These are phyloP conservation scores for Chlamydomonas schloesseri DNA, from an alignment of 139 green algal genomes.

Conservation along the genomic window DNA sequence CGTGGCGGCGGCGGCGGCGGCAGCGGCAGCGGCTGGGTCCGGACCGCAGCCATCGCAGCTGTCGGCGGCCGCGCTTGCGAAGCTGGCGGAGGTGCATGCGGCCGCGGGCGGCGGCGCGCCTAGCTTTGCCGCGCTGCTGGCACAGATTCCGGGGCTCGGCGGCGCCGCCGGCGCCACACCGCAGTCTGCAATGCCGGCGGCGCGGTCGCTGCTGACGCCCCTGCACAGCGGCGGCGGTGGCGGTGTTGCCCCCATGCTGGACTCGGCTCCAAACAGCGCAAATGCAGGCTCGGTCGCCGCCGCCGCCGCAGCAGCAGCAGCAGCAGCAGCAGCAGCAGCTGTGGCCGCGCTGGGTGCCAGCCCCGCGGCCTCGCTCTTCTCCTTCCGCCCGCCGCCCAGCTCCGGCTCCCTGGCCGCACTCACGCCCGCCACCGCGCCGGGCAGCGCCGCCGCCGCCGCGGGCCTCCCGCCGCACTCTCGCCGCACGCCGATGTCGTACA, in stretches of 20 bases:
- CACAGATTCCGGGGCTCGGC: conserved; percentile 23
- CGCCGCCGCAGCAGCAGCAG: conserved; percentile 8
- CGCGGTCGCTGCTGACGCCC: not conserved
- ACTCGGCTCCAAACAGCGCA: not conserved
- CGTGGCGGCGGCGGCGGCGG: not conserved
- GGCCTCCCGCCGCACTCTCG: no score
- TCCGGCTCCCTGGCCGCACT: conserved; percentile 7
- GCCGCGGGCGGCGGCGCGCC: not conserved
- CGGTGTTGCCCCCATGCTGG: not conserved
- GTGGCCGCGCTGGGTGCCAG: not conserved
- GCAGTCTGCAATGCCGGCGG: not conserved
- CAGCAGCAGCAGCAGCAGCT: conserved; percentile 8
- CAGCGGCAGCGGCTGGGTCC: not conserved
- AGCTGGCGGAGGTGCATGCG: not conserved
- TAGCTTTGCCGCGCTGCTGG: conserved; percentile 29
- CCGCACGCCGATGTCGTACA: not conserved
- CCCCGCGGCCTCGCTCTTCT: conserved; percentile 11
- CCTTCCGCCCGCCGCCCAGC: conserved; percentile 4
- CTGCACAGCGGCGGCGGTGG: not conserved
- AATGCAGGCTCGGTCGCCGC: no score
- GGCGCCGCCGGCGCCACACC: not conserved
- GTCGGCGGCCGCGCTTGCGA: not conserved
- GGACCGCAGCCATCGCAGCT: not conserved
- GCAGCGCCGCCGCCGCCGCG: not conserved
- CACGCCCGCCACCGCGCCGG: not conserved